Conservation (phyloP, 768 basidiomycete genomes). For the Piloderma croceum region DNA sequence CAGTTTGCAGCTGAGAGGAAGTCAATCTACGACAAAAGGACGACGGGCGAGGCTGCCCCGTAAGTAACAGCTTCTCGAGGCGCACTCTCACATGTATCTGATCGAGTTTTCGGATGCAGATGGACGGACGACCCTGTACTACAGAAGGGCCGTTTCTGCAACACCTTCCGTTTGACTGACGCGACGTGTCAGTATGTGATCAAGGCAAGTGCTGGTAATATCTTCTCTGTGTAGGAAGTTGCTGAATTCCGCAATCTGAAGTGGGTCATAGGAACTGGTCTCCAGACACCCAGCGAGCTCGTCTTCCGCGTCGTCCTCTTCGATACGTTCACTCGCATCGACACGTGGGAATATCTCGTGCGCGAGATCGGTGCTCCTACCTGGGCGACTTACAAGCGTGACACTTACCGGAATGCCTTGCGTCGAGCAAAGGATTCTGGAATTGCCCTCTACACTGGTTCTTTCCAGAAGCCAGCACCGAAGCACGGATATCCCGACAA, state of each 20-base stretch:
- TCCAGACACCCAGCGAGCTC: conserved; percentile 53
- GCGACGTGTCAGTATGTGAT: conserved; percentile 66
- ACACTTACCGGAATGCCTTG: conserved; percentile 50
- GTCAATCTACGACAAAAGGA: conserved; percentile 49
- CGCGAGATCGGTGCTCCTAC: conserved; percentile 50
- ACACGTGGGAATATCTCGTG: conserved; percentile 63
- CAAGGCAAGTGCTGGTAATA: too few species aligned
- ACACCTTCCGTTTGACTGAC: conserved; percentile 71
- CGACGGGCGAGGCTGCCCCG: conserved; percentile 45
- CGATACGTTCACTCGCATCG: conserved; percentile 64
- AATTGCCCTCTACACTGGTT: conserved; percentile 54
- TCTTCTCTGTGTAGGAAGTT: too few species aligned
- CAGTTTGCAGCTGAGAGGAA: conserved; percentile 52
- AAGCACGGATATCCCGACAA: conserved; percentile 40
- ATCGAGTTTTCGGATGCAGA: conserved; percentile 26
- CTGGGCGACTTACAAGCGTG: conserved; percentile 53
- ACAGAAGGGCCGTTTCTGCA: conserved; percentile 56
- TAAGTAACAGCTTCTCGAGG: conserved; percentile 27
- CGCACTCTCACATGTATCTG: conserved; percentile 11
- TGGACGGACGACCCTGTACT: conserved; percentile 69
- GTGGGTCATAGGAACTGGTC: conserved; percentile 69
- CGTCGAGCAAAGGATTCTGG: conserved; percentile 31
- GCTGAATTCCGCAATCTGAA: too few species aligned
- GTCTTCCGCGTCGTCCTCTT: conserved; percentile 70
- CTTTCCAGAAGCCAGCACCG: conserved; percentile 71